Evolutionary conservation across 768 basidiomycete species (phyloP).

Genomic region (Naganishia vishniacii): DNA sequence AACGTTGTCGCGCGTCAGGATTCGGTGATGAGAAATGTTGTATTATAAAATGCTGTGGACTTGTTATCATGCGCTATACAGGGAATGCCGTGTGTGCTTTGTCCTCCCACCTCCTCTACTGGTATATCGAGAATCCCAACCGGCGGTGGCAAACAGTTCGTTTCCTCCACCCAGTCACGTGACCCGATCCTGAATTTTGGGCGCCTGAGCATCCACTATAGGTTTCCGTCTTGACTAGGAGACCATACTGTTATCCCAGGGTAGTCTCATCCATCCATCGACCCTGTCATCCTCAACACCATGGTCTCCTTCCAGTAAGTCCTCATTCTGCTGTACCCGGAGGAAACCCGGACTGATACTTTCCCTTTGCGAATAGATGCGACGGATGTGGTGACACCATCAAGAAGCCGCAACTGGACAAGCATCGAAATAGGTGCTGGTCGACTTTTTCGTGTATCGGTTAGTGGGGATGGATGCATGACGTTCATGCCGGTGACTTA

Average conservation of each 20-base stretch:
- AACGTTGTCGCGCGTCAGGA: neutral
- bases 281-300: neutral
- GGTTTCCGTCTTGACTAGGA: too few species aligned
- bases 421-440: conserved; percentile 54
- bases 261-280: neutral
- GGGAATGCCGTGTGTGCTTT: too few species aligned
- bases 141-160: too few species aligned
- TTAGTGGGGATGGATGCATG: conserved; percentile 28
- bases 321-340: conserved; percentile 52
- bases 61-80: neutral
- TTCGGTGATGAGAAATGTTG: conserved; percentile 2
- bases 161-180: neutral
- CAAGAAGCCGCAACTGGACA: conserved; percentile 88
- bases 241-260: too few species aligned
- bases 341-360: too few species aligned
- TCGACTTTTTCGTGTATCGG: conserved; percentile 46
- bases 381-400: conserved; percentile 79
- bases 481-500: neutral
- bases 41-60: neutral
- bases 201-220: conserved; percentile 19
- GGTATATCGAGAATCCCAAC: too few species aligned
- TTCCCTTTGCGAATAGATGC: too few species aligned
- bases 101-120: too few species aligned
- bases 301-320: conserved; percentile 79
- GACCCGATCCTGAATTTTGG: conserved; percentile 12